phyloP scores from a whole-genome alignment of 805 yeast genomes.

The Starmerella kuoi region DNA sequence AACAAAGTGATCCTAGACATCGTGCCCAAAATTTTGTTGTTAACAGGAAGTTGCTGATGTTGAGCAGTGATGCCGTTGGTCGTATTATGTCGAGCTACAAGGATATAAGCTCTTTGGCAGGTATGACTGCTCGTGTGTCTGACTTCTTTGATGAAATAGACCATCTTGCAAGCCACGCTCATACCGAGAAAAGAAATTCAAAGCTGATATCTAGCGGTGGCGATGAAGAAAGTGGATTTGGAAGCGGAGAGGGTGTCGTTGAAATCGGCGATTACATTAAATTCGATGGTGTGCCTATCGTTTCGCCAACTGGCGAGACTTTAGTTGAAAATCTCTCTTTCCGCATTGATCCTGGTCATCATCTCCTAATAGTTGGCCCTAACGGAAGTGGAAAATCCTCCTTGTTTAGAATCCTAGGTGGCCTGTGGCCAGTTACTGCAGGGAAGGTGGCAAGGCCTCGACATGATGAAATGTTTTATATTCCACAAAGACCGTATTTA shows the following conservation, averaged over 20 bases:
- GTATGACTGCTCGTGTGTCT: slow-evolving; percentile 64
- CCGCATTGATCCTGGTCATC: slow-evolving; percentile 67
- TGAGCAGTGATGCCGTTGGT: slow-evolving; percentile 81
- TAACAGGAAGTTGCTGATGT: slow-evolving; percentile 67
- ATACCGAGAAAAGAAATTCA: background rate
- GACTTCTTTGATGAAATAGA: slow-evolving; percentile 55
- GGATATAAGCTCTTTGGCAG: slow-evolving; percentile 69
- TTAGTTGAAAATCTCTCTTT: slow-evolving; percentile 57
- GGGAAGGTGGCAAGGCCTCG: slow-evolving; percentile 51
- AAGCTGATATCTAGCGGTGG: background rate
- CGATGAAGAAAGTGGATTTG: background rate
- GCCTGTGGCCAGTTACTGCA: slow-evolving; percentile 73
- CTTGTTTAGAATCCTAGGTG: slow-evolving; percentile 78
- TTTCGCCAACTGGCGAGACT: slow-evolving; percentile 73
- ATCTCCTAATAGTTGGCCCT: slow-evolving; percentile 83
- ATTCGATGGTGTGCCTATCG: slow-evolving; percentile 64
- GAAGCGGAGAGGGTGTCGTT: slow-evolving; percentile 12
- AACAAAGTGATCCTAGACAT: slow-evolving; percentile 19
- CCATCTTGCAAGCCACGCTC: slow-evolving; percentile 28
- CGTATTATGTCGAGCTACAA: slow-evolving; percentile 74
- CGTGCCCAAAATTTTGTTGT: slow-evolving; percentile 47
- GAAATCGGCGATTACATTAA: slow-evolving; percentile 43
- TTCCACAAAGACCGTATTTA: slow-evolving; percentile 86
- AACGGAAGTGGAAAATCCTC: slow-evolving; percentile 96
- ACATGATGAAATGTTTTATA: slow-evolving; percentile 59